Base-by-base conservation (phyloP, 768 basidiomycete genomes). In the Tulasnella sp. region DNA sequence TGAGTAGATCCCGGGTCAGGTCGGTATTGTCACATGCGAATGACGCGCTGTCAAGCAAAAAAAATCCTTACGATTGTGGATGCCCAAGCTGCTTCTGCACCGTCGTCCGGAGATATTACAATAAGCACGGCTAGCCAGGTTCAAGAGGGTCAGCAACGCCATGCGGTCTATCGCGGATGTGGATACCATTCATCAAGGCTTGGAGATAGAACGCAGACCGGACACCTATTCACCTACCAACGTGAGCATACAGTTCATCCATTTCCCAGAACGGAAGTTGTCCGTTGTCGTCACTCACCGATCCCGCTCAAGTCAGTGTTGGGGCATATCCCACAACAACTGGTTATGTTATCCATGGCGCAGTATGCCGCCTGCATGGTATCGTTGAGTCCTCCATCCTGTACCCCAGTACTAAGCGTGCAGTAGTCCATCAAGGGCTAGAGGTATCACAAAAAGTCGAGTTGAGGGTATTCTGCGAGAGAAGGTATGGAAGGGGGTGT, bases 131-230 rank as follows among this genome's bases (percentile, higher is more conserved):
- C 64, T 73, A 14, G 19, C 8, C 22, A 65, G 17, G 29, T 32
- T 19, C 26, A 14, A 9, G 32, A 16, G 5, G 40, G 32, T n/a
- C 3, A 37, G n/a, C 34, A 29, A 26, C 36, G 6, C 29, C 41
- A 26, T 16, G 14, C 12, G 22, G 17, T 16, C 5, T 5, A 40
- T 3, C 14, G 17, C 19, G n/a, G n/a, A 16, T 1, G 11, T 32
- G 35, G 7, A 44, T 36, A 73, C 72, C 72, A 73, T 73, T 73
- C 29, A 67, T 41, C 9, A 73, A 26, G 26, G 72, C 37, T 41
- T 73, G 64, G 7, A 66, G 39, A 44, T 73, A 73, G 65, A 73
- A 73, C 6, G 72, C 64, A 36, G 37, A 66, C 5, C 72, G 64
- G 35, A 73, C 72, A 40, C 72, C 71, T 59, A 59, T 32, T 32